Evolutionary conservation across 2,329 filamentous ascomycete species (phyloP).

Genomic region (Pestalotiopsis sp.): DNA sequence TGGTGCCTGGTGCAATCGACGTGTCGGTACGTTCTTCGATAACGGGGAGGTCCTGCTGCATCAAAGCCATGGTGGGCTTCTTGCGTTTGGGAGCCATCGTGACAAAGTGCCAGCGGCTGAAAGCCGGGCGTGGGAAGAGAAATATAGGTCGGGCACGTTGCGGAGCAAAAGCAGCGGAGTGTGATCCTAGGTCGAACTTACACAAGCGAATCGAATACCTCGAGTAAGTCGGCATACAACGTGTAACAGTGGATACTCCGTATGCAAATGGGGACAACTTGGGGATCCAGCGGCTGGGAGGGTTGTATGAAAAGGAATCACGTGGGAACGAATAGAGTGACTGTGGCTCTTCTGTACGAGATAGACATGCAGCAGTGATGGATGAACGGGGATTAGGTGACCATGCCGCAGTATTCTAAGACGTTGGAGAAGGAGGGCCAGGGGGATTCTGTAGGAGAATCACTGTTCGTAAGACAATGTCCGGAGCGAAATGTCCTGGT

Average conservation of each 20-base stretch:
- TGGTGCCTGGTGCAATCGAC: not conserved
- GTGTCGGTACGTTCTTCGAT: constrained; percentile 14
- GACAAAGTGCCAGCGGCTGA: not conserved
- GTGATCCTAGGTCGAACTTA: not conserved
- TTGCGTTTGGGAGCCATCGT: constrained; percentile 45
- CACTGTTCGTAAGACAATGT: not conserved
- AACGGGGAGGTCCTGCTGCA: constrained; percentile 14
- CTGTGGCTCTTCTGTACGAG: not conserved
- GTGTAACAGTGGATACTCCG: constrained; percentile 1
- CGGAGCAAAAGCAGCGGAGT: constrained; percentile 20
- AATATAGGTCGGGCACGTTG: constrained; percentile 19
- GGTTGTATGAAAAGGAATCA: not conserved
- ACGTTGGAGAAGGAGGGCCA: not conserved
- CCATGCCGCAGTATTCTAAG: constrained; percentile 4
- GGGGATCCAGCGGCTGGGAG: constrained; percentile 5
- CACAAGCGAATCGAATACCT: constrained; percentile 13
- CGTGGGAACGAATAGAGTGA: not conserved
- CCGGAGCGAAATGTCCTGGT: constrained; percentile 8
- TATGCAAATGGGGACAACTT: not conserved
- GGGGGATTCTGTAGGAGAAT: not conserved
- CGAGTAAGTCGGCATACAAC: constrained; percentile 22
- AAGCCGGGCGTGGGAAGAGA: not conserved
- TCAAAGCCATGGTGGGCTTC: constrained; percentile 26
- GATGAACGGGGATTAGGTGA: not conserved
- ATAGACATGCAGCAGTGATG: not conserved